Base-by-base conservation (phyloP, 805 yeast genomes). In the Hanseniaspora hatyaiensis region DNA sequence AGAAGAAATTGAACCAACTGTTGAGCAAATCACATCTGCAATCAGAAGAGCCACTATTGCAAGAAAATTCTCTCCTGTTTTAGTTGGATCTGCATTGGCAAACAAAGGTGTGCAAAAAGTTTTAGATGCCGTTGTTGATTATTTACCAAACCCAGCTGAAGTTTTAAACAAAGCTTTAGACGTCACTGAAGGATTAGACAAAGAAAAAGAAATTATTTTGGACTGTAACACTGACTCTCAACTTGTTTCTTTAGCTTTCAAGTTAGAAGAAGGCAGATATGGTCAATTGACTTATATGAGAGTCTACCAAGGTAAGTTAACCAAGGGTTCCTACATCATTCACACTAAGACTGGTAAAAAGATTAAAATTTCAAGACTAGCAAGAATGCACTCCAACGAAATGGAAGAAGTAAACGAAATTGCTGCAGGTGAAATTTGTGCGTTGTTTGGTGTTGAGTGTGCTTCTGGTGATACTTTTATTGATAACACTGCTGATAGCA, bases 61-160 rank as follows among this genome's bases (percentile, higher is more conserved):
- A 28, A 79, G 96, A 69, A 83, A 76, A 62, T 92, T 92, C 71
- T 86, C 97, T 12, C 98, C 99, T n/a, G 97, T 92, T n/a, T 71
- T 89, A 54, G 92, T 92, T 96, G 99, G 99, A 19, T 86, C 96
- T 42, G 99, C 99, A 16, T 73, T 92, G 54, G 98, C 97, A 50
- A 92, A 92, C 69, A 84, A 80, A 55, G 96, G 96, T 65, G 74
- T 92, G 54, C 99, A 92, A 70, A 88, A 88, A 19, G 96, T 89
- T 31, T 72, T 92, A 57, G 96, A 92, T 64, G 92, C 96, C 34
- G 95, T 92, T 51, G 89, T 89, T 54, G 96, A 89, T 63, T 92
- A 79, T 66, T 74, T 92, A 58, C 99, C 99, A 39, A 80, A 89
- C 63, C 99, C 99, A 49, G 78, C 92, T 52, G 95, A 92, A 66